Evolutionary conservation across 306 rosid genomes (phyloP).

Genomic region (Biancaea sappan): DNA sequence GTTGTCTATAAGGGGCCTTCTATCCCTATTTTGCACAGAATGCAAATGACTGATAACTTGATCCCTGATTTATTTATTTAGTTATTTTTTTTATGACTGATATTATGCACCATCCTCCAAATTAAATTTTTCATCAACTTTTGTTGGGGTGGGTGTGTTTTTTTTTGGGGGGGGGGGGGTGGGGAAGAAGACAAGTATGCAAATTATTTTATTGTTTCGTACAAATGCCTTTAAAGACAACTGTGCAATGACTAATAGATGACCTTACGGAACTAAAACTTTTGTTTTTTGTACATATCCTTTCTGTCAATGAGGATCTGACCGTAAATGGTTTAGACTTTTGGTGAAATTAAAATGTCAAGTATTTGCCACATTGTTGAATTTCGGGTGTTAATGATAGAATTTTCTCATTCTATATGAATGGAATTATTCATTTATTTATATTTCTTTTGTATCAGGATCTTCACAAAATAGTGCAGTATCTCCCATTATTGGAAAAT

Average conservation of each 20-base stretch:
- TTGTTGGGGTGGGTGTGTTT: neutral
- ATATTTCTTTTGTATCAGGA: slow-evolving; percentile 54
- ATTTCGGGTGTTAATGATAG: neutral
- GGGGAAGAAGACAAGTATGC: neutral
- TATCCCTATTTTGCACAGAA: neutral
- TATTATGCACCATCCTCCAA: neutral
- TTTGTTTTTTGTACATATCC: slow-evolving; percentile 7
- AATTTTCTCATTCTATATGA: neutral
- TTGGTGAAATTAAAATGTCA: neutral
- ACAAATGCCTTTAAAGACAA: neutral
- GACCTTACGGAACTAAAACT: neutral
- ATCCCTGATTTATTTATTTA: neutral
- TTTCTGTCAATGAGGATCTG: neutral
- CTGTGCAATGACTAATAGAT: neutral
- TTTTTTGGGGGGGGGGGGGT: too few species aligned
- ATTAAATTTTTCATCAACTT: slow-evolving; percentile 1
- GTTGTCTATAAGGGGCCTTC: neutral
- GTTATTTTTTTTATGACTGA: too few species aligned
- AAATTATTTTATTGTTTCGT: neutral
- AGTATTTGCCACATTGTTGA: neutral
- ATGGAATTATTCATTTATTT: slow-evolving; percentile 13
- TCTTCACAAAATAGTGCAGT: slow-evolving; percentile 62
- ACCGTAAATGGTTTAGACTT: slow-evolving; percentile 1
- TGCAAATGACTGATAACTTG: slow-evolving; percentile 4
- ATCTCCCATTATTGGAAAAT: slow-evolving; percentile 75